Evolutionary conservation across 2,329 filamentous ascomycete species (phyloP), one percentile per base, ranked within the genome.

Genomic region (Cladosporium cucumerinum): DNA sequence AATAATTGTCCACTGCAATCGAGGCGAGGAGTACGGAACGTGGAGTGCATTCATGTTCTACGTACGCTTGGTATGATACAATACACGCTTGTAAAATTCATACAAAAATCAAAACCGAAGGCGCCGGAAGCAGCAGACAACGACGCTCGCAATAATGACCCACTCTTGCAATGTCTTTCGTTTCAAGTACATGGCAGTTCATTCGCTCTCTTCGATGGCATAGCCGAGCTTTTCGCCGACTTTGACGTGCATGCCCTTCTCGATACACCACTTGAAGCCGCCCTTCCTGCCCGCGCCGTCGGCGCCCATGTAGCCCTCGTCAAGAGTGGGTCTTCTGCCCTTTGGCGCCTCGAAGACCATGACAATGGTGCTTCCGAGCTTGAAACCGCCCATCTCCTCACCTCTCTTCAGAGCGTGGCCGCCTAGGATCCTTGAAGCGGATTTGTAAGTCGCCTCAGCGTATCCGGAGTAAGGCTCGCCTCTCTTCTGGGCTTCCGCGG

Each of bases 381-480:
- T 92, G 80, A 99, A 99, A 0, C 95, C 96, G 63, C 95, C 95
- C 93, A 99, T 98, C 78, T 99, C 95, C 75, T 98, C 94, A 39
- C 95, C 95, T 52, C 91, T 85, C 68, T 89, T 86, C 63, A 99
- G 81, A 1, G 94, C 90, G 75, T 98, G 88, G 2, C 96, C 95
- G 23, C 87, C 87, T 0, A 99, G 83, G 2, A 97, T 85, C 3
- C 83, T 79, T 72, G 91, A 96, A 1, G 94, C 92, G 18, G 83
- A 84, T 54, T 86, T 86, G 74, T 99, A 99, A 2, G 90, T 93
- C 8, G 95, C 96, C 79, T 99, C 95, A 0, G 91, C 88, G 74
- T 93, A 99, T 1, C 95, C 95, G n/a, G 87, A 86, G 75, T 97
- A 96, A 1, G 87, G 85, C 78, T 97, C 91, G 3, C 93, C 93